phyloP scores from a whole-genome alignment of 2,329 filamentous ascomycete species.

The Rhinocladiella mackenziei region DNA sequence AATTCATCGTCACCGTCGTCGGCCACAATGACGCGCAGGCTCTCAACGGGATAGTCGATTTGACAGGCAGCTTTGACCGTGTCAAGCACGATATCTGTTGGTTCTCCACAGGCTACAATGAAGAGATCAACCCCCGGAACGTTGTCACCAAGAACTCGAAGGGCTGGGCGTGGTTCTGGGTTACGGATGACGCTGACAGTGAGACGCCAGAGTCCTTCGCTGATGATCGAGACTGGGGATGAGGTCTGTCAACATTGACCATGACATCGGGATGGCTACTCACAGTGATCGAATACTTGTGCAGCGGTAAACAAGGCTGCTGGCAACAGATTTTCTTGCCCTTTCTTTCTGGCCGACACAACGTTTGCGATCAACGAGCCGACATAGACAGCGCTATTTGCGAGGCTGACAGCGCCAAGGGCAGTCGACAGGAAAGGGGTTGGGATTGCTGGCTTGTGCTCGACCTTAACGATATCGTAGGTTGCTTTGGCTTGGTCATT shows the following conservation, averaged over 20 bases:
- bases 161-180: constrained; percentile 39
- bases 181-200: constrained; percentile 45
- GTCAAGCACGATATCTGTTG: constrained; percentile 52
- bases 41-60: constrained; percentile 50
- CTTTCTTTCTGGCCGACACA: background rate
- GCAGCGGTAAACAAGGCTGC: constrained; percentile 11
- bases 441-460: constrained; percentile 4
- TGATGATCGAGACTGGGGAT: constrained; percentile 12
- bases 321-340: background rate
- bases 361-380: constrained; percentile 6
- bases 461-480: constrained; percentile 12
- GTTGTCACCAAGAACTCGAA: constrained; percentile 34
- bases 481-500: background rate
- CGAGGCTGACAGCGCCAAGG: constrained; percentile 1
- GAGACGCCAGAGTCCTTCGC: constrained; percentile 14
- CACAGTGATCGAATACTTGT: constrained; percentile 16
- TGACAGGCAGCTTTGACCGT: constrained; percentile 51
- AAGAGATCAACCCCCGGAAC: constrained; percentile 55
- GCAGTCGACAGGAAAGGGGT: constrained; percentile 1
- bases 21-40: constrained; percentile 51
- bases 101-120: constrained; percentile 55
- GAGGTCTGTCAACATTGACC: constrained; percentile 1
- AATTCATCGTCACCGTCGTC: constrained; percentile 46
- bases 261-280: constrained; percentile 6
- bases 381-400: constrained; percentile 9